phyloP scores from a whole-genome alignment of 2,329 filamentous ascomycete genomes.

The Dothideomycetes sp. region DNA sequence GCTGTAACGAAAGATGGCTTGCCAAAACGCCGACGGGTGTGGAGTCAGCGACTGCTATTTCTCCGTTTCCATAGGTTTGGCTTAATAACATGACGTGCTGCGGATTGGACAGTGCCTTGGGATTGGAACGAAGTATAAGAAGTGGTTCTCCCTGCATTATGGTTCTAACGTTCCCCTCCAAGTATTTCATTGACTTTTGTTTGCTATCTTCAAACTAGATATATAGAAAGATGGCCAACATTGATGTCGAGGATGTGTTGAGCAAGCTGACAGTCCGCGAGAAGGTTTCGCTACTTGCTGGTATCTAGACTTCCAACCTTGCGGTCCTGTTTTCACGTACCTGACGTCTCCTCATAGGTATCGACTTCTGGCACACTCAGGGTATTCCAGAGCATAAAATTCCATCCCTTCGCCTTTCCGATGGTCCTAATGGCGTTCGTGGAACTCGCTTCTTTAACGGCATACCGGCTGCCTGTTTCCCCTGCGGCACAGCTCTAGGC shows the following conservation, averaged over 20 bases:
- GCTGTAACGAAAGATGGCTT: too few relatives aligned
- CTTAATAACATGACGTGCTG: too few relatives aligned
- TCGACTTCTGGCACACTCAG: conserved; percentile 63
- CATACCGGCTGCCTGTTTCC: conserved; percentile 59
- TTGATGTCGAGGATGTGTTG: conserved; percentile 24
- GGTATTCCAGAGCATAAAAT: conserved; percentile 51
- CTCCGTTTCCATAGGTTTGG: too few relatives aligned
- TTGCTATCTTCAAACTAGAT: neutral
- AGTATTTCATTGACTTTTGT: neutral
- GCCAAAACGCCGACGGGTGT: too few relatives aligned
- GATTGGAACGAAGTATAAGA: conserved; percentile 5
- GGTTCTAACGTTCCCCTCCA: neutral
- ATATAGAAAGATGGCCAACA: conserved; percentile 8
- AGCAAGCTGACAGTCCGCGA: conserved; percentile 22
- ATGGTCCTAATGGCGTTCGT: conserved; percentile 62
- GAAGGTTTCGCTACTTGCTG: conserved; percentile 25
- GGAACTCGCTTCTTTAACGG: conserved; percentile 62
- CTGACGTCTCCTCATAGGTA: conserved; percentile 29
- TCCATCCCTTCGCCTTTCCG: conserved; percentile 55
- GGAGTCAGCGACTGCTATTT: too few relatives aligned
- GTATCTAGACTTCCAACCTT: conserved; percentile 11
- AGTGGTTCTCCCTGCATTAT: neutral
- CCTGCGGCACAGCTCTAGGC: conserved; percentile 68
- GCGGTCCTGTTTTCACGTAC: neutral
- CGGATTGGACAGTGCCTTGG: too few relatives aligned